These are phyloP conservation scores for Zychaea mexicana DNA, from an alignment of 371 early-diverging fungal genomes.

Conservation along the genomic window DNA sequence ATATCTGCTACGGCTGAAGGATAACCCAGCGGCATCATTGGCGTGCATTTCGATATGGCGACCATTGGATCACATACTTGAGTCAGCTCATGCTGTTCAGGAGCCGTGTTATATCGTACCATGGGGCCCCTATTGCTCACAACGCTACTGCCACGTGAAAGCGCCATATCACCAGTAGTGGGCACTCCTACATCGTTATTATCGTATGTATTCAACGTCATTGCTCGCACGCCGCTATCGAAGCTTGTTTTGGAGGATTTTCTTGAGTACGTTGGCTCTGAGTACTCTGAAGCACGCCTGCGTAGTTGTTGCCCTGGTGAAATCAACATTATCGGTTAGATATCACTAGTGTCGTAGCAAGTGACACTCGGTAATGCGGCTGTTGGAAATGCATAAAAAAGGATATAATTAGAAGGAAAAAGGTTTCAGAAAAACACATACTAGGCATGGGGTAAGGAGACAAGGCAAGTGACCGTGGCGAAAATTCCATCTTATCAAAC, in stretches of 20 bases:
- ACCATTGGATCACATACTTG: not conserved
- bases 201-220: not conserved
- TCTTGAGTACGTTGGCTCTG: not conserved
- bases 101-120: slow-evolving; percentile 4
- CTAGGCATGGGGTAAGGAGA: not conserved
- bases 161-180: not conserved
- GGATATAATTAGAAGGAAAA: not conserved
- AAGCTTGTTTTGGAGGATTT: not conserved
- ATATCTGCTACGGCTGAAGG: not conserved
- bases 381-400: not conserved
- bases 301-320: not conserved
- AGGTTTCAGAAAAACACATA: not conserved
- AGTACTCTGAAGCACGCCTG: not conserved
- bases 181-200: not conserved
- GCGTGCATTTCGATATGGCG: not conserved
- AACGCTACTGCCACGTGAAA: not conserved
- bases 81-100: not conserved
- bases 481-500: not conserved
- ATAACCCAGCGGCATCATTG: not conserved
- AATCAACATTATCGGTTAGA: not conserved
- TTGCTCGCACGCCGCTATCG: not conserved
- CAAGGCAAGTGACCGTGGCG: not conserved
- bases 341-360: too few species aligned
- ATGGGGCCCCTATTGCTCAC: not conserved
- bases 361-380: too few species aligned